Base-by-base conservation (phyloP, 2,329 filamentous ascomycete species). In the Colletotrichum higginsianum region DNA sequence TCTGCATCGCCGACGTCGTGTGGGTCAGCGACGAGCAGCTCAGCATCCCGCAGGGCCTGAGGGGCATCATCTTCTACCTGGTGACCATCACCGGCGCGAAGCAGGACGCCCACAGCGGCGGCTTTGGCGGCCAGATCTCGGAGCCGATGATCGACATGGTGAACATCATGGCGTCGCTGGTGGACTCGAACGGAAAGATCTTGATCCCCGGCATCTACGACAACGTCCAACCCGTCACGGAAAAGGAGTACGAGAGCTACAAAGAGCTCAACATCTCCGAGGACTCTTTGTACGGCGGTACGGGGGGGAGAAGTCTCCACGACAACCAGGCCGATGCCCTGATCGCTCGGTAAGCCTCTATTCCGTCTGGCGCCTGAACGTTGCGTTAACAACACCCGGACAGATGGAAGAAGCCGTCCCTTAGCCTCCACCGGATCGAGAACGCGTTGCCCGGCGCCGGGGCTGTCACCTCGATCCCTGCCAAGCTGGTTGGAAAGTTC, bases 1-100 rank as follows among this genome's bases (percentile, higher is more conserved):
- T 98, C 72, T 99, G 96, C 86, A 99, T 99, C 80, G 97, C 94
- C 56, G 96, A 99, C 84, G 99, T 99, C 89, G 99, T 99, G 90
- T 99, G 96, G 96, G 91, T 99, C 47, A 96, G 96, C 67, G 98
- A 96, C 5, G 95, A 98, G 88, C 98, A 98, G 88, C 96, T 96
- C 15, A 99, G 96, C 83, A 85, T 99, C 79, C 99, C 96, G 5
- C 99, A 99, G 82, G 96, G 96, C 76, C 92, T 99, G 73, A 93
- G 96, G 75, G 96, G 96, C 62, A 97, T 94, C 90, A 98, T 96
- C 86, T 99, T 99, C 89, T 99, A 98, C 87, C 93, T 93, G 61
- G 84, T 99, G 76, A 93, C 96, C 83, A 87, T 99, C 75, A 95
- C 93, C 6, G 96, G 96, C 1, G 96, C 96, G 16, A 96, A 92